Evolutionary conservation across 192 early-diverging fungal species (phyloP), one percentile per base, ranked within the genome.

Genomic region (Rhizoclosmatium globosum): DNA sequence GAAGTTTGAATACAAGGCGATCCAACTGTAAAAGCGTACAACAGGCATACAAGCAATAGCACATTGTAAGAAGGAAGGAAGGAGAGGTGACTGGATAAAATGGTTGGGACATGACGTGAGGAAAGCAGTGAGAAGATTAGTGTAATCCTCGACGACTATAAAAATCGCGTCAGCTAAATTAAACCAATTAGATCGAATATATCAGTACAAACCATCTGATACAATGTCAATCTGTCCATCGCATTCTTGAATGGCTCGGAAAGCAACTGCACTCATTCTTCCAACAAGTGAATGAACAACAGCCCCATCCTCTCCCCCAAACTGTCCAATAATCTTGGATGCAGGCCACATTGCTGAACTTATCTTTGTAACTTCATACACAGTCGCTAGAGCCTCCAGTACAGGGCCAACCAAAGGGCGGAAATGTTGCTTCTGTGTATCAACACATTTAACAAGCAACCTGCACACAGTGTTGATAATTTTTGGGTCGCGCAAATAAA

Each of bases 341-440:
- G 91, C 86, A 2, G 93, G 89, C 97, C 97, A 99, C 64, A 99
- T 82, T 74, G 95, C 94, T 47, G 88, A 89, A 46, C 92, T 82
- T 38, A 89, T 46, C 0, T 89, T 87, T 2, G 92, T 92, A 67
- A 87, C 85, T 67, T 90, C 86, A 84, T 94, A 98, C n/a, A 86
- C 86, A 64, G 67, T 80, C 19, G 93, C 91, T 2, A 94, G 69
- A 9, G 87, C 82, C 23, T 92, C 86, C 82, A 92, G 82, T 17
- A 94, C 83, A 45, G 82, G 79, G 0, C 84, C 86, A 13, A 94
- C 67, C 4, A 94, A 71, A 11, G 91, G 87, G 0, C 80, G 58
- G 72, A 94, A 88, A 61, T 89, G 82, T 7, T 74, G 57, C 48
- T 82, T 70, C 65, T 92, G 94, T 9, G 89, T 85, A 47, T 87